A percentile compares a stretch with the other conserved stretches of the same genome.
These are phyloP conservation scores for Meyerozyma elateridarum DNA, from an alignment of 1,139 yeast genomes.

Conservation along the genomic window DNA sequence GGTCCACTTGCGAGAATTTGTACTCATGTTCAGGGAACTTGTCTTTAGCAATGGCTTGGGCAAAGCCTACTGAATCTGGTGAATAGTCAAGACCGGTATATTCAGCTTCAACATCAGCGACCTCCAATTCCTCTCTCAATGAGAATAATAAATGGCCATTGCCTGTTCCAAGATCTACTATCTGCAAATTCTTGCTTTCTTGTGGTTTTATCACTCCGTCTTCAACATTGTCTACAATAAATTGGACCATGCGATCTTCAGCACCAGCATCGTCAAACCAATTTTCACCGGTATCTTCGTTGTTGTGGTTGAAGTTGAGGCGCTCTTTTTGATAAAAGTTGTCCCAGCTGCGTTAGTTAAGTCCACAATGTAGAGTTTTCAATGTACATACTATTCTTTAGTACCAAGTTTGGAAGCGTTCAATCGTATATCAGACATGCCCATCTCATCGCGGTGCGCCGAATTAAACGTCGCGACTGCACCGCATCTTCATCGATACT, in stretches of 20 bases:
- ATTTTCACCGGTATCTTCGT: constrained; percentile 86
- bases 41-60: constrained; percentile 48
- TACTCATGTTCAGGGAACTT: constrained; percentile 29
- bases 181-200: constrained; percentile 29
- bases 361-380: not conserved
- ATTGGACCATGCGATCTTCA: constrained; percentile 73
- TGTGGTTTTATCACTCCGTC: constrained; percentile 20
- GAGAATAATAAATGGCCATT: constrained; percentile 85
- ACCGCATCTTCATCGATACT: too few relatives aligned
- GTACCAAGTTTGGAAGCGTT: constrained; percentile 77
- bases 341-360: constrained; percentile 64
- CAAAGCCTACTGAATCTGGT: constrained; percentile 69
- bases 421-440: constrained; percentile 40
- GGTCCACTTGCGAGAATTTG: constrained; percentile 44
- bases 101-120: constrained; percentile 34
- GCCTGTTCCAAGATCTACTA: constrained; percentile 91
- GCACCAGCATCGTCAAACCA: constrained; percentile 97
- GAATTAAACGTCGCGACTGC: too few relatives aligned
- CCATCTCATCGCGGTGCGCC: constrained; percentile 1
- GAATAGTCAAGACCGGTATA: constrained; percentile 81
- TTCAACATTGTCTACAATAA: constrained; percentile 36
- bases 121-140: constrained; percentile 48
- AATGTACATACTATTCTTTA: constrained; percentile 54
- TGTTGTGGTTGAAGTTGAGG: constrained; percentile 62
- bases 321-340: constrained; percentile 73